Evolutionary conservation across 164 flowering plant species (phyloP).

Genomic region (Litsea cubeba): DNA sequence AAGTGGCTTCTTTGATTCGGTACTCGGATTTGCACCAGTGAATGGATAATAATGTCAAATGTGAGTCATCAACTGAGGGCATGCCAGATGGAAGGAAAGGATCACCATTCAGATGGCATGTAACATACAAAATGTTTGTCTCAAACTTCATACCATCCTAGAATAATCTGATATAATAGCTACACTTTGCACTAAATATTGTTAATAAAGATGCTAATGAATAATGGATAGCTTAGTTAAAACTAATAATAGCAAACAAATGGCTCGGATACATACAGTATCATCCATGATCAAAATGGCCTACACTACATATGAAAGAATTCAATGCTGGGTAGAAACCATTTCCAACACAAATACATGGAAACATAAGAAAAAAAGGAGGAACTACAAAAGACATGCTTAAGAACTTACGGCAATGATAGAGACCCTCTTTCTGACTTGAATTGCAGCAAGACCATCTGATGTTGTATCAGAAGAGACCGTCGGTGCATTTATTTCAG

Average conservation of each 20-base stretch:
- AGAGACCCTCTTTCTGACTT: constrained; percentile 43
- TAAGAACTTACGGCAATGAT: constrained; percentile 72
- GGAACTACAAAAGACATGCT: background rate
- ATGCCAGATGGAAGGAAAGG: too few relatives aligned
- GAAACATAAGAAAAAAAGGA: background rate
- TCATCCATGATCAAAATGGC: too few relatives aligned
- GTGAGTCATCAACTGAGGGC: too few relatives aligned
- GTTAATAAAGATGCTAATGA: too few relatives aligned
- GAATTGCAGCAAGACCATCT: constrained; percentile 12
- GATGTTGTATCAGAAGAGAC: constrained; percentile 25
- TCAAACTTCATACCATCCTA: background rate
- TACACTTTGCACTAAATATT: background rate
- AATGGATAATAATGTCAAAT: too few relatives aligned
- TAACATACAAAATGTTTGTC: background rate
- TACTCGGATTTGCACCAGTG: too few relatives aligned
- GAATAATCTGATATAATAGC: background rate
- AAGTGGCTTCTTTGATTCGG: too few relatives aligned
- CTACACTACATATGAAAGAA: background rate
- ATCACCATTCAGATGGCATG: background rate
- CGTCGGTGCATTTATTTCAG: constrained; percentile 48
- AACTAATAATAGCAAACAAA: background rate
- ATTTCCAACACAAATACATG: background rate
- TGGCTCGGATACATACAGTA: background rate
- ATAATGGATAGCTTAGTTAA: background rate
- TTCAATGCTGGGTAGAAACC: background rate